A percentile compares a stretch with the other conserved stretches of the same genome.
Evolutionary conservation across 805 yeast species (phyloP).

Genomic region (Candida sphagnicola): DNA sequence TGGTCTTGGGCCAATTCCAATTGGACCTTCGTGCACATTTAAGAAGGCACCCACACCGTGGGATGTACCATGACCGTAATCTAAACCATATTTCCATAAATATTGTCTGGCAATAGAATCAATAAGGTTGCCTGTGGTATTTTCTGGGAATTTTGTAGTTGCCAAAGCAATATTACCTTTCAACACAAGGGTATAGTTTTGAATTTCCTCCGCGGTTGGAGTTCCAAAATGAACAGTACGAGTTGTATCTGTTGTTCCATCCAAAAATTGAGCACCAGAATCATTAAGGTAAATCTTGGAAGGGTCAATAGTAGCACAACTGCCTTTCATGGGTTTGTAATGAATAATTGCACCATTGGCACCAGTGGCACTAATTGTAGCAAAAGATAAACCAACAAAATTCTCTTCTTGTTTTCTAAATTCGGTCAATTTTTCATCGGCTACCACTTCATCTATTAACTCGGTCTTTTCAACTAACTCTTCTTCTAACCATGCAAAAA

Average conservation of each 20-base stretch:
- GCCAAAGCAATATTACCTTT: slow-evolving; percentile 54
- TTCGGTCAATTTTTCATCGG: slow-evolving; percentile 44
- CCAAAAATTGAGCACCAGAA: slow-evolving; percentile 58
- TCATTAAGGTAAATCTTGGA: slow-evolving; percentile 51
- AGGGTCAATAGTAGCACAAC: slow-evolving; percentile 48
- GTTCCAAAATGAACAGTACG: slow-evolving; percentile 53
- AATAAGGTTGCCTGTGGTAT: slow-evolving; percentile 49
- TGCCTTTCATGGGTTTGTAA: slow-evolving; percentile 52
- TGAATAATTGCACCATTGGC: slow-evolving; percentile 77
- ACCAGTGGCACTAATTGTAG: slow-evolving; percentile 72
- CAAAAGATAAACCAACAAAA: slow-evolving; percentile 65
- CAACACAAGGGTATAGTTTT: slow-evolving; percentile 53
- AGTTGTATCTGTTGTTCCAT: slow-evolving; percentile 64
- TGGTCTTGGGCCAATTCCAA: slow-evolving; percentile 56
- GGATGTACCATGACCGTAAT: slow-evolving; percentile 62
- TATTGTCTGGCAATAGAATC: slow-evolving; percentile 58
- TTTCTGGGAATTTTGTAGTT: slow-evolving; percentile 49
- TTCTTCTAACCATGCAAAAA: slow-evolving; percentile 57
- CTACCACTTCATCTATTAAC: slow-evolving; percentile 55
- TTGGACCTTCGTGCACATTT: slow-evolving; percentile 62
- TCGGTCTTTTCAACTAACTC: slow-evolving; percentile 40
- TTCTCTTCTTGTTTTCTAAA: slow-evolving; percentile 39
- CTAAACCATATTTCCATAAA: slow-evolving; percentile 54
- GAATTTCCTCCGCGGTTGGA: slow-evolving; percentile 44
- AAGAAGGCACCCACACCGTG: slow-evolving; percentile 63